These are phyloP conservation scores for Claviceps pazoutovae DNA, from an alignment of 2,329 filamentous ascomycete species.

Conservation along the genomic window DNA sequence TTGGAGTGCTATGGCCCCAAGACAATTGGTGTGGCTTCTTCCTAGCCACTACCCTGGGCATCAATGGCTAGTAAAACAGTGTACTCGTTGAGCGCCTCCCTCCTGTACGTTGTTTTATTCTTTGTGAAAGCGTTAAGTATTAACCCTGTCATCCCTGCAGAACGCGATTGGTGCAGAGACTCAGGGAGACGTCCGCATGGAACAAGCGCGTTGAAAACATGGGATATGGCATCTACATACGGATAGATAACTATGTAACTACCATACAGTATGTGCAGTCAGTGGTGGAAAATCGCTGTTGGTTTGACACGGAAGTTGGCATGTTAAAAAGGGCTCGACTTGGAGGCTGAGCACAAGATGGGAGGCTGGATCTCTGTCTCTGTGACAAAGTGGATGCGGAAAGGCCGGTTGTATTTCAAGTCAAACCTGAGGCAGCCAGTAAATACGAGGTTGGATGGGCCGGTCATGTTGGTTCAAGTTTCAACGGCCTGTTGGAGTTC, in stretches of 20 bases:
- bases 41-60: not conserved
- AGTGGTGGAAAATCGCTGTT: too few relatives aligned
- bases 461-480: not conserved
- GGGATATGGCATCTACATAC: too few relatives aligned
- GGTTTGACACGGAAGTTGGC: too few relatives aligned
- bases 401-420: not conserved
- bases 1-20: too few relatives aligned
- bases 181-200: slow-evolving; percentile 1
- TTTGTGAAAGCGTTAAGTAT: not conserved
- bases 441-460: not conserved
- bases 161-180: not conserved
- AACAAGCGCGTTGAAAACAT: too few relatives aligned
- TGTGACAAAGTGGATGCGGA: not conserved
- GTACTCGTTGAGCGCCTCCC: not conserved
- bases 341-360: too few relatives aligned
- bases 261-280: too few relatives aligned
- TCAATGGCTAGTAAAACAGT: not conserved
- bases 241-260: too few relatives aligned
- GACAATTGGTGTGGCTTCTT: not conserved
- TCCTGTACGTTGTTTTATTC: not conserved
- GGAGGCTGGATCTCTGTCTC: too few relatives aligned
- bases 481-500: not conserved
- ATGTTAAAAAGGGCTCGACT: too few relatives aligned
- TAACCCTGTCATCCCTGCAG: not conserved
- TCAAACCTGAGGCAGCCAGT: not conserved